A percentile compares a stretch with the other conserved stretches of the same genome.
These are phyloP conservation scores for Diplodia corticola DNA, from an alignment of 2,329 filamentous ascomycete genomes.

Conservation along the genomic window DNA sequence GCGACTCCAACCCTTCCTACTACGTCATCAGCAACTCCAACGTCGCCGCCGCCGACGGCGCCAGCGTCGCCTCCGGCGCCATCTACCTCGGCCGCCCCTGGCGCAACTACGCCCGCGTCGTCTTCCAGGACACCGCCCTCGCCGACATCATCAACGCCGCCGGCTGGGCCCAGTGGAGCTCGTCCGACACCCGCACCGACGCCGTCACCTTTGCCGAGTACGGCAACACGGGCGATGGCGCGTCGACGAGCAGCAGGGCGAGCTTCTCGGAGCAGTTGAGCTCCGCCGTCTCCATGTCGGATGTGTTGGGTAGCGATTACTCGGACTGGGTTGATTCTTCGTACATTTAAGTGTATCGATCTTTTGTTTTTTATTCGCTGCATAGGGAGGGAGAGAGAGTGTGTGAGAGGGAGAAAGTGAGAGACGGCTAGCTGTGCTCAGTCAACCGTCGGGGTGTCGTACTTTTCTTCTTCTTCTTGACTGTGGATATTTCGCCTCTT, in stretches of 20 bases:
- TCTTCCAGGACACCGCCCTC: constrained; percentile 52
- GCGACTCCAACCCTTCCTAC: constrained; percentile 38
- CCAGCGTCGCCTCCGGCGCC: constrained; percentile 36
- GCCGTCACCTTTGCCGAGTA: constrained; percentile 46
- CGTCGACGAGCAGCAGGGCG: constrained; percentile 43
- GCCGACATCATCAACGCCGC: constrained; percentile 56
- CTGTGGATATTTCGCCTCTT: not conserved
- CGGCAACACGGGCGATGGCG: constrained; percentile 56
- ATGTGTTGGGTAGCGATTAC: constrained; percentile 13
- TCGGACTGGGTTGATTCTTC: constrained; percentile 7
- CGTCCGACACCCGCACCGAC: constrained; percentile 34
- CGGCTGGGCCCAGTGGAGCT: constrained; percentile 52
- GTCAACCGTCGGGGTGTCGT: not conserved
- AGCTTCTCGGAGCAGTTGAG: constrained; percentile 27
- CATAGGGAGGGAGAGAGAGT: no score
- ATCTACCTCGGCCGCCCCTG: constrained; percentile 54
- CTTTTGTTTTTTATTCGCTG: not conserved
- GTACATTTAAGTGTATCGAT: not conserved
- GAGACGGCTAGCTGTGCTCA: not conserved
- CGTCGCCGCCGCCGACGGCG: constrained; percentile 41
- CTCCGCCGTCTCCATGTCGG: not conserved
- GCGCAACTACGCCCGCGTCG: constrained; percentile 49
- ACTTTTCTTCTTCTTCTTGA: not conserved
- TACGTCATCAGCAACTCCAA: constrained; percentile 55
- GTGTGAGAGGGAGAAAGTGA: no score